phyloP scores from a whole-genome alignment of 768 basidiomycete genomes.

The Suillus tomentosus region DNA sequence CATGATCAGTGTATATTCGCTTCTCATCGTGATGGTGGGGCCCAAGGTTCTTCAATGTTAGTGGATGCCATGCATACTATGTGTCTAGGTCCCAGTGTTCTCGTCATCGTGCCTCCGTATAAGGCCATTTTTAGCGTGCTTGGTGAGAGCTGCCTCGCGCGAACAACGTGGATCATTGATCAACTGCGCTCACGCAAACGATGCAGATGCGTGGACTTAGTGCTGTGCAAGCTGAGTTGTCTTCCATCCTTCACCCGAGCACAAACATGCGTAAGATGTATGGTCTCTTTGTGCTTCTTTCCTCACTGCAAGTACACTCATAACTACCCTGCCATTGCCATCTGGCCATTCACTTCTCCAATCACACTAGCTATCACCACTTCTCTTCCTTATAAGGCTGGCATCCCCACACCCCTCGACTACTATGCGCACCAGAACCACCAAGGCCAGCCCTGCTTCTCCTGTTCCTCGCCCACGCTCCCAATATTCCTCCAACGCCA shows the following conservation, averaged over 20 bases:
- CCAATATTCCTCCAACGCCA: constrained; percentile 32
- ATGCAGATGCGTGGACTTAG: constrained; percentile 33
- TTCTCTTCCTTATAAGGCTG: constrained; percentile 18
- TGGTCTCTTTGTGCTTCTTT: constrained; percentile 22
- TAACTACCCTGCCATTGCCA: constrained; percentile 12
- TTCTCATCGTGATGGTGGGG: not conserved
- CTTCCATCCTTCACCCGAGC: constrained; percentile 14
- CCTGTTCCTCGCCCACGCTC: constrained; percentile 32
- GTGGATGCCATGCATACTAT: not conserved
- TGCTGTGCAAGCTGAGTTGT: constrained; percentile 24
- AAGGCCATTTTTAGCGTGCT: not conserved
- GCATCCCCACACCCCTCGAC: constrained; percentile 13
- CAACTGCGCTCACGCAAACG: constrained; percentile 20
- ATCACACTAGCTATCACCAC: constrained; percentile 13
- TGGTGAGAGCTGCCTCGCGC: constrained; percentile 19
- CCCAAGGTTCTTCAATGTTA: not conserved
- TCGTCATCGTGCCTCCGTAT: not conserved
- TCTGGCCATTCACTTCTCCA: constrained; percentile 9
- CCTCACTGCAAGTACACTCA: constrained; percentile 20
- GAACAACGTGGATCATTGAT: constrained; percentile 25
- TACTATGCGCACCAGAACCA: constrained; percentile 29
- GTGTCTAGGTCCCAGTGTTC: not conserved
- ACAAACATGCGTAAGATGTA: constrained; percentile 28
- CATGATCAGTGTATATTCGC: not conserved
- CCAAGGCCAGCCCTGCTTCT: constrained; percentile 23